Conservation (phyloP, 83 land plant species). For the Picea abies region DNA sequence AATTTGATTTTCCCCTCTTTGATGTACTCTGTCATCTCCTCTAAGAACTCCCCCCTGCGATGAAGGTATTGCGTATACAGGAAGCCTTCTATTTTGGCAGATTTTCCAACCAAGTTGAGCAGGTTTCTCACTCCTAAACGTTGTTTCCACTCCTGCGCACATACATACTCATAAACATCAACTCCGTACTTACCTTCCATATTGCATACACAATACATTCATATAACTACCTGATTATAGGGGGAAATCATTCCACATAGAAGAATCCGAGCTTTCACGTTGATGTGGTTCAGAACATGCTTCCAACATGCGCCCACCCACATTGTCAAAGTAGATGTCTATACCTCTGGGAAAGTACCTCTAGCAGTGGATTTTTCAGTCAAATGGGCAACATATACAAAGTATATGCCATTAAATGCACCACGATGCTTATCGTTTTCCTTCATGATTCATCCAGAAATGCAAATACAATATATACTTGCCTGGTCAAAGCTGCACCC, state of each 20-base stretch:
- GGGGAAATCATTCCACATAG: slow-evolving; percentile 59
- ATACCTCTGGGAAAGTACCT: slow-evolving; percentile 60
- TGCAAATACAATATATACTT: too few relatives aligned
- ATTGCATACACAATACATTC: neutral
- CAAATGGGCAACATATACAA: too few relatives aligned
- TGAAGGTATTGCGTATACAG: slow-evolving; percentile 18
- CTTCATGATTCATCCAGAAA: too few relatives aligned
- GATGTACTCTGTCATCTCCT: slow-evolving; percentile 34
- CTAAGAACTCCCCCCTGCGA: slow-evolving; percentile 22
- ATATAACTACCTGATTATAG: slow-evolving; percentile 35
- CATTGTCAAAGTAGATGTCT: slow-evolving; percentile 61
- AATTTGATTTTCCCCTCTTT: slow-evolving; percentile 44
- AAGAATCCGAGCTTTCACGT: slow-evolving; percentile 35
- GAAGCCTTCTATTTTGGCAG: slow-evolving; percentile 51
- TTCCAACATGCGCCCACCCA: slow-evolving; percentile 57
- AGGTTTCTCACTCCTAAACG: slow-evolving; percentile 52
- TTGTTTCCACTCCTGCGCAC: slow-evolving; percentile 40
- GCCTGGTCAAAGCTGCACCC: slow-evolving; percentile 40
- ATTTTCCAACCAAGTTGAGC: slow-evolving; percentile 41
- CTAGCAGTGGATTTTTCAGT: neutral
- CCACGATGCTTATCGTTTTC: too few relatives aligned
- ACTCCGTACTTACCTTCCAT: neutral
- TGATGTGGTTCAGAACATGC: slow-evolving; percentile 47
- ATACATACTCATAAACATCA: neutral
- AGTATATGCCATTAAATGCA: too few relatives aligned